These are phyloP conservation scores for Candida ovalis DNA, from an alignment of 805 yeast species.

Conservation along the genomic window DNA sequence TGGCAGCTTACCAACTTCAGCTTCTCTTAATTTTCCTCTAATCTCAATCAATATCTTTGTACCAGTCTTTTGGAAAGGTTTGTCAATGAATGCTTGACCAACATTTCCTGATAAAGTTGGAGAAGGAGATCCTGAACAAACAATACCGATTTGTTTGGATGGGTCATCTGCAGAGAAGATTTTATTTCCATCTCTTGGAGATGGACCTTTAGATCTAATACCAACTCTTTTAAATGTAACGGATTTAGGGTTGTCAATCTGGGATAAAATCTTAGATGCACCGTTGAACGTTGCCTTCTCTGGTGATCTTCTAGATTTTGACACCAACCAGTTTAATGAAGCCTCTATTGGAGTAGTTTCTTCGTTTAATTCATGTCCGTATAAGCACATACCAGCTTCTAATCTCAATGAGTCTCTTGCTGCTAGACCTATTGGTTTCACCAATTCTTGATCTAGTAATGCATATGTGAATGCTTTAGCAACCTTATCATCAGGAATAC, in stretches of 20 bases:
- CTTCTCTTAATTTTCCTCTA: constrained; percentile 79
- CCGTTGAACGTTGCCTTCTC: constrained; percentile 67
- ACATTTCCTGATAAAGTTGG: constrained; percentile 70
- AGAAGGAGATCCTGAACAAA: constrained; percentile 59
- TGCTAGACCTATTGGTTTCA: constrained; percentile 92
- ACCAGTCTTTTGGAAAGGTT: constrained; percentile 69
- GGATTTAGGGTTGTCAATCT: constrained; percentile 58
- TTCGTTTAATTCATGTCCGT: constrained; percentile 88
- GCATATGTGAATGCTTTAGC: constrained; percentile 61
- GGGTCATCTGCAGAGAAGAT: constrained; percentile 54
- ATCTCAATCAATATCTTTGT: constrained; percentile 69
- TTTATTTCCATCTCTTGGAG: constrained; percentile 80
- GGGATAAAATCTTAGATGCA: constrained; percentile 59
- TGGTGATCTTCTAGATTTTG: constrained; percentile 66
- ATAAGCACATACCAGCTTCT: constrained; percentile 98
- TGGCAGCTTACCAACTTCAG: constrained; percentile 77
- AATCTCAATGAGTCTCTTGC: constrained; percentile 93
- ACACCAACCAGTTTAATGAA: constrained; percentile 83
- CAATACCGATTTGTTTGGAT: constrained; percentile 48
- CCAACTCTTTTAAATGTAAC: constrained; percentile 71
- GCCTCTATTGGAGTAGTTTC: constrained; percentile 83
- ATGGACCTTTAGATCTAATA: constrained; percentile 73
- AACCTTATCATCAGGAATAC: constrained; percentile 55
- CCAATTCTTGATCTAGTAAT: constrained; percentile 49
- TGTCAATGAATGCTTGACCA: constrained; percentile 85